phyloP scores from a whole-genome alignment of 2,329 filamentous ascomycete genomes.

The Metarhizium rileyi region DNA sequence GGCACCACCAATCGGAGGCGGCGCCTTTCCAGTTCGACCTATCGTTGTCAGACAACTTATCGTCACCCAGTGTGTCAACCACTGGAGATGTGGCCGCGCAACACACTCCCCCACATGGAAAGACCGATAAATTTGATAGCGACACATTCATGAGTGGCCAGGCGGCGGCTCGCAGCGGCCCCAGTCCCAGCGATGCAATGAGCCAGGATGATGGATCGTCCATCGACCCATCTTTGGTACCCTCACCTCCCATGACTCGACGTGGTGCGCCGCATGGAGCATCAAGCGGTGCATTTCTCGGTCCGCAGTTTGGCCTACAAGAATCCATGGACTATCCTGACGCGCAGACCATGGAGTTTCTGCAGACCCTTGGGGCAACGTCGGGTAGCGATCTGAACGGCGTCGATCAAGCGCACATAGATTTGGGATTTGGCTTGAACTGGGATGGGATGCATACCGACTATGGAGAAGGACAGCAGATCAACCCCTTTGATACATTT shows the following conservation, averaged over 20 bases:
- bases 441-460: slow-evolving; percentile 55
- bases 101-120: slow-evolving; percentile 29
- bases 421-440: slow-evolving; percentile 58
- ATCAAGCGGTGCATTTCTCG: slow-evolving; percentile 19
- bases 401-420: slow-evolving; percentile 41
- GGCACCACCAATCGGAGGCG: slow-evolving; percentile 21
- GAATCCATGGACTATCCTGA: slow-evolving; percentile 33
- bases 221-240: slow-evolving; percentile 33
- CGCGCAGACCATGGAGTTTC: slow-evolving; percentile 43
- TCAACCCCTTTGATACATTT: slow-evolving; percentile 64
- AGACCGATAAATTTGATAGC: slow-evolving; percentile 26
- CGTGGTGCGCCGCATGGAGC: slow-evolving; percentile 24
- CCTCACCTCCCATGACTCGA: slow-evolving; percentile 32
- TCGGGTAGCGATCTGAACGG: slow-evolving; percentile 21
- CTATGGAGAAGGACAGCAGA: slow-evolving; percentile 49
- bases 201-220: slow-evolving; percentile 21
- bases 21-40: slow-evolving; percentile 26
- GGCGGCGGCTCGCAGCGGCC: slow-evolving; percentile 17
- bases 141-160: slow-evolving; percentile 21
- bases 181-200: slow-evolving; percentile 20
- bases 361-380: slow-evolving; percentile 33
- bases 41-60: slow-evolving; percentile 28
- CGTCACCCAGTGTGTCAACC: slow-evolving; percentile 30
- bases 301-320: slow-evolving; percentile 24
- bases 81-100: slow-evolving; percentile 20